Evolutionary conservation across 805 yeast genomes (phyloP).

Genomic region (Kazachstania africana): DNA sequence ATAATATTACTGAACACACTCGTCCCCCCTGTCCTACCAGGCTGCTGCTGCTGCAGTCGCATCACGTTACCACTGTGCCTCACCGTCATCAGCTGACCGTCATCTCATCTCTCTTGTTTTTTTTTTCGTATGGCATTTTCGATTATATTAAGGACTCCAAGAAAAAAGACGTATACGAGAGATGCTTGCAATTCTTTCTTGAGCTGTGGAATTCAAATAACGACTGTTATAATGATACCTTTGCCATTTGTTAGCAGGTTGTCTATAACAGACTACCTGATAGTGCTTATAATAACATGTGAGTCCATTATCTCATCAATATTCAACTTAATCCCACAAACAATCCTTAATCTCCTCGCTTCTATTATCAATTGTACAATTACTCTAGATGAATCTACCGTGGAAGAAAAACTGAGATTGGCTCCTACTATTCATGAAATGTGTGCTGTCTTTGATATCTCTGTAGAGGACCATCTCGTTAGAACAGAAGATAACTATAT

Average conservation of each 20-base stretch:
- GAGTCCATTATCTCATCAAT: conserved; percentile 37
- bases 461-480: conserved; percentile 65
- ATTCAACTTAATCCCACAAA: conserved; percentile 35
- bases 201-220: too few species aligned
- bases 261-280: conserved; percentile 37
- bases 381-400: conserved; percentile 10
- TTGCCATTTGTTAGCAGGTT: conserved; percentile 24
- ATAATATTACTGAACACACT: background rate
- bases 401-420: conserved; percentile 12
- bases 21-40: too few species aligned
- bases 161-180: too few species aligned
- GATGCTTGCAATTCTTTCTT: too few species aligned
- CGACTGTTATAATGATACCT: too few species aligned
- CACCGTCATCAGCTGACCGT: too few species aligned
- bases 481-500: conserved; percentile 67
- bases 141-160: too few species aligned
- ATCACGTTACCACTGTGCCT: too few species aligned
- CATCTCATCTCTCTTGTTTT: too few species aligned
- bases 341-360: conserved; percentile 30
- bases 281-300: conserved; percentile 37
- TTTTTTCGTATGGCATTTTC: too few species aligned
- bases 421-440: conserved; percentile 51
- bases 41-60: too few species aligned
- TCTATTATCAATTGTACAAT: conserved; percentile 12
- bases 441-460: conserved; percentile 57